phyloP scores from a whole-genome alignment of 2,329 filamentous ascomycete species.

The Ceratocystis cacaofunesta region DNA sequence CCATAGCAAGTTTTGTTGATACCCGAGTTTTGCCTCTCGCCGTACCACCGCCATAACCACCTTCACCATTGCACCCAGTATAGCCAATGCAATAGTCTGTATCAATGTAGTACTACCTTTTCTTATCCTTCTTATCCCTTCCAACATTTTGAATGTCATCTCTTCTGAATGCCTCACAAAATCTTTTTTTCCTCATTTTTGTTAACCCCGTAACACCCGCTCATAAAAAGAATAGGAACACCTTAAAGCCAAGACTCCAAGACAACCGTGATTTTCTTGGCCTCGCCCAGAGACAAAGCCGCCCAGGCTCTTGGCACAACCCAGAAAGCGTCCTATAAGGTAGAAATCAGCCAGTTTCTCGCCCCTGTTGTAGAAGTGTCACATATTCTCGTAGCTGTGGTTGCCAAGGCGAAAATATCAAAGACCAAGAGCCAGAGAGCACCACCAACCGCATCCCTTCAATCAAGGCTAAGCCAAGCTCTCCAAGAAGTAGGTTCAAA shows the following conservation, averaged over 20 bases:
- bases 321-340: not conserved
- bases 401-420: not conserved
- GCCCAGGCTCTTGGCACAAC: constrained; percentile 4
- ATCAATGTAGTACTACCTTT: not conserved
- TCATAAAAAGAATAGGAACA: not conserved
- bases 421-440: not conserved
- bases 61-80: no score
- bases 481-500: not conserved
- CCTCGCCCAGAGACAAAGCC: not conserved
- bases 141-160: no score
- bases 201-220: not conserved
- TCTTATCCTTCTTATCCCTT: not conserved
- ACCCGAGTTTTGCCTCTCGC: not conserved
- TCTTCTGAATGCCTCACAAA: no score
- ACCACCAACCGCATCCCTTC: no score
- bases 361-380: not conserved
- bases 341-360: not conserved
- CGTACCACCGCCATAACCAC: not conserved
- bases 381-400: not conserved
- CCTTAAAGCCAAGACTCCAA: not conserved
- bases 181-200: not conserved
- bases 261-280: constrained; percentile 3
- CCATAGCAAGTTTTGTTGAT: not conserved
- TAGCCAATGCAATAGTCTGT: not conserved
- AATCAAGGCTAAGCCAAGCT: not conserved